Evolutionary conservation across 2,329 filamentous ascomycete species (phyloP), one percentile per base, ranked within the genome.

Genomic region (Xylaria sp.): DNA sequence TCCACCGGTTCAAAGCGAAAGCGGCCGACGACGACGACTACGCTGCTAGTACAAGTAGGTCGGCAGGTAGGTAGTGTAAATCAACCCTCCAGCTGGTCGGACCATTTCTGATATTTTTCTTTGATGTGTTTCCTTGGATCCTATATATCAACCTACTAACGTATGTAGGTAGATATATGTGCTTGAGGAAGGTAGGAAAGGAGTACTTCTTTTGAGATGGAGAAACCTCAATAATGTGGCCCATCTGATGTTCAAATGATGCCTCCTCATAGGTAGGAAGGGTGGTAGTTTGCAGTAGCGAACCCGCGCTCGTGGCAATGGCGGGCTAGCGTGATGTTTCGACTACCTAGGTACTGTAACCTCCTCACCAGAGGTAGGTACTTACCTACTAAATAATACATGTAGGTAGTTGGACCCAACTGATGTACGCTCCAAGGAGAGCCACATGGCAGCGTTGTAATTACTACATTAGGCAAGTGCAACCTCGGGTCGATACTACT

Each of bases 391-490:
- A 2, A 25, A 25, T 25, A 25, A 25, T 18, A 46, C 41, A 5
- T n/a, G 3, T 43, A 18, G 41, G 39, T 41, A 41, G 39, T 36
- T 36, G 7, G 3, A 8, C 7, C 33, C 8, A 36, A 36, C 33
- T 36, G 10, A 8, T 12, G 4, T 28, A 28, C 5, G 12, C 25
- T 9, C 60, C 55, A 62, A 41, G 28, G 28, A 5, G 28, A 23
- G 61, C 61, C 61, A 64, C 61, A 64, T 64, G 61, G 61, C 23
- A 48, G 51, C 13, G 61, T 63, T 36, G 33, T 10, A 36, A 36
- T 36, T 36, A 36, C 33, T 36, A 36, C 33, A 36, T 7, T 7
- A 8, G 33, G 33, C 33, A 36, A 36, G 33, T 36, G 33, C 33
- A 36, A 36, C 33, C 33, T 7, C 33, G 9, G 28, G 28, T 36